These are phyloP conservation scores for Erigeron canadensis DNA, from an alignment of 129 eudicot genomes.

Conservation along the genomic window DNA sequence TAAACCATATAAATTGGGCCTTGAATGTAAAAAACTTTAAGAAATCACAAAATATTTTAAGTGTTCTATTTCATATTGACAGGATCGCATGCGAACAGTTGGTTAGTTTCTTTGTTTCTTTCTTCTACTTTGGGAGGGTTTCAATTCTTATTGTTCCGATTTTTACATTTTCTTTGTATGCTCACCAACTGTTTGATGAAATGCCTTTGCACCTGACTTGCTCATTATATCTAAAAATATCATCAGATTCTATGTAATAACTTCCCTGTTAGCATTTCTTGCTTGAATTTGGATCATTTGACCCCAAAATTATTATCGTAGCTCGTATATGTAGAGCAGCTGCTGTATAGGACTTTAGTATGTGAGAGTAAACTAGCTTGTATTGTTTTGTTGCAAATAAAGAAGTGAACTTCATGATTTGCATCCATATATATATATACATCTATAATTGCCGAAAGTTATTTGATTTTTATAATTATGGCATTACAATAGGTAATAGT, in stretches of 20 bases:
- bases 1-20: no score
- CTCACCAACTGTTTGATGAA: conserved; percentile 34
- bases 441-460: background rate
- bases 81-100: no score
- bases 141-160: background rate
- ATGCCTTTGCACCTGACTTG: conserved; percentile 8
- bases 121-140: conserved; percentile 1
- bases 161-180: conserved; percentile 8
- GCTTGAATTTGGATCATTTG: conserved; percentile 5
- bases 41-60: no score
- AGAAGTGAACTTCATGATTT: no score
- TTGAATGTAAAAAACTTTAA: no score
- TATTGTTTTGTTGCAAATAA: background rate
- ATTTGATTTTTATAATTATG: background rate
- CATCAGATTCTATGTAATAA: conserved; percentile 10
- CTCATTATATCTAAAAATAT: background rate
- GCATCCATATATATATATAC: background rate
- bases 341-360: no score
- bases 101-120: no score
- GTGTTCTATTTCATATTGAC: no score
- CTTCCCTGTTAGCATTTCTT: background rate
- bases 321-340: no score
- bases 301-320: no score
- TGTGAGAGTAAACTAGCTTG: conserved; percentile 1
- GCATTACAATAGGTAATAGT: no score